These are phyloP conservation scores for Capronia epimyces DNA, from an alignment of 2,329 filamentous ascomycete species.

Conservation along the genomic window DNA sequence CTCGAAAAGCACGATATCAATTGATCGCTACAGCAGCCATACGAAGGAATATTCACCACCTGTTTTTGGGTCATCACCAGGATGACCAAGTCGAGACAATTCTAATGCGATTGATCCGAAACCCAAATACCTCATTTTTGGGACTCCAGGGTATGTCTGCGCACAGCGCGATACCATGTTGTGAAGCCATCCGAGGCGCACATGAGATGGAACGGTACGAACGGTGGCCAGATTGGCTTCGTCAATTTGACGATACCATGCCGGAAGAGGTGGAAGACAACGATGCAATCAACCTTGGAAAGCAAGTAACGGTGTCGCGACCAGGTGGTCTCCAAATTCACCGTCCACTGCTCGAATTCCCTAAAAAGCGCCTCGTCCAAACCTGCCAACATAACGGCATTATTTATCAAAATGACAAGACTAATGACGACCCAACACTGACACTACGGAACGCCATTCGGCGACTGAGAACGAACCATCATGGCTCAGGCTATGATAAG, in stretches of 20 bases:
- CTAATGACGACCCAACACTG: constrained; percentile 70
- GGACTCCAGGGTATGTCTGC: constrained; percentile 23
- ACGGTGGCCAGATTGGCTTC: constrained; percentile 9
- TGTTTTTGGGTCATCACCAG: constrained; percentile 79
- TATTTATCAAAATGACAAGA: constrained; percentile 76
- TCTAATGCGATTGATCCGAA: constrained; percentile 62
- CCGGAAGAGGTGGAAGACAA: neutral
- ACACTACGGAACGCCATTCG: constrained; percentile 79
- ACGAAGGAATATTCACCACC: constrained; percentile 46
- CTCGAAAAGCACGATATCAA: constrained; percentile 68
- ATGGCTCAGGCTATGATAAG: neutral
- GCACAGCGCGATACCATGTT: constrained; percentile 20
- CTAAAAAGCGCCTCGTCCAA: constrained; percentile 45
- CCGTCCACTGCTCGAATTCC: constrained; percentile 64
- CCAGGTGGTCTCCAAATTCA: constrained; percentile 59
- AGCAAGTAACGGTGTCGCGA: constrained; percentile 43
- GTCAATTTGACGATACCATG: neutral
- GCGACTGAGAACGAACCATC: constrained; percentile 53
- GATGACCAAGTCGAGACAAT: constrained; percentile 92
- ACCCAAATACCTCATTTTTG: constrained; percentile 14
- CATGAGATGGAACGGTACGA: constrained; percentile 5
- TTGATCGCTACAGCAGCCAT: constrained; percentile 59
- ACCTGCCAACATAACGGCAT: constrained; percentile 66
- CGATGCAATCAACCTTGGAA: constrained; percentile 33
- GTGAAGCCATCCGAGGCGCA: constrained; percentile 21